A percentile compares a stretch with the other conserved stretches of the same genome.
Evolutionary conservation across 2,329 filamentous ascomycete species (phyloP).

Genomic region (Stagonosporopsis chrysanthemi): DNA sequence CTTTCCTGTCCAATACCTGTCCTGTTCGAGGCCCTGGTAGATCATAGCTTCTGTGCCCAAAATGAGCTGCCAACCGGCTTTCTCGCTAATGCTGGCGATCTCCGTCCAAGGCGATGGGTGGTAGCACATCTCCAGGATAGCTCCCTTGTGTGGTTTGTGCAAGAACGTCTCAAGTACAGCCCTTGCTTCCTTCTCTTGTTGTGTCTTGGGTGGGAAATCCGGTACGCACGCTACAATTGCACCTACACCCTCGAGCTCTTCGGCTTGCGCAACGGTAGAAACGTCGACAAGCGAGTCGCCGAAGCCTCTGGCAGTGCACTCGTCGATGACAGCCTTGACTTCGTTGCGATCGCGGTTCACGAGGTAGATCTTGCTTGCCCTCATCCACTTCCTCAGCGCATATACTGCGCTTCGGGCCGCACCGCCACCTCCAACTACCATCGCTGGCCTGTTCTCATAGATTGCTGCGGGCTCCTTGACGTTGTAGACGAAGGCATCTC

Average conservation of each 20-base stretch:
- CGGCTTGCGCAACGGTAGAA: conserved; percentile 65
- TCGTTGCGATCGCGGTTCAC: conserved; percentile 76
- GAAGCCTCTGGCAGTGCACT: conserved; percentile 67
- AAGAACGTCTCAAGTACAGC: conserved; percentile 62
- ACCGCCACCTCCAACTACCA: conserved; percentile 79
- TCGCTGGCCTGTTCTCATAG: conserved; percentile 68
- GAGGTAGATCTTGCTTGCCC: conserved; percentile 73
- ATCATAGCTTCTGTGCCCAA: conserved; percentile 79
- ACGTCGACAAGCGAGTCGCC: conserved; percentile 69
- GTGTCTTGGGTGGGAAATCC: conserved; percentile 71
- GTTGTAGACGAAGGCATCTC: conserved; percentile 69
- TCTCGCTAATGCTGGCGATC: conserved; percentile 67
- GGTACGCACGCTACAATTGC: conserved; percentile 78
- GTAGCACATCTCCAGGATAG: conserved; percentile 83
- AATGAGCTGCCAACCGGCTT: conserved; percentile 74
- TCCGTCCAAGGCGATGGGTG: conserved; percentile 72
- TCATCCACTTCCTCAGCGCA: conserved; percentile 73
- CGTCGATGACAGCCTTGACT: conserved; percentile 70
- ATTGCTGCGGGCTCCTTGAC: conserved; percentile 53
- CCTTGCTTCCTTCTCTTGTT: conserved; percentile 68
- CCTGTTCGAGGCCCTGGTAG: conserved; percentile 76
- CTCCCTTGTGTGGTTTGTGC: conserved; percentile 64
- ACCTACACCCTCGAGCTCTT: conserved; percentile 64
- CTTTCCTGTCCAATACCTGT: conserved; percentile 68
- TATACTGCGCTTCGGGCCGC: conserved; percentile 81